Evolutionary conservation across 2,329 filamentous ascomycete species (phyloP).

Genomic region (Fusarium sambucinum): DNA sequence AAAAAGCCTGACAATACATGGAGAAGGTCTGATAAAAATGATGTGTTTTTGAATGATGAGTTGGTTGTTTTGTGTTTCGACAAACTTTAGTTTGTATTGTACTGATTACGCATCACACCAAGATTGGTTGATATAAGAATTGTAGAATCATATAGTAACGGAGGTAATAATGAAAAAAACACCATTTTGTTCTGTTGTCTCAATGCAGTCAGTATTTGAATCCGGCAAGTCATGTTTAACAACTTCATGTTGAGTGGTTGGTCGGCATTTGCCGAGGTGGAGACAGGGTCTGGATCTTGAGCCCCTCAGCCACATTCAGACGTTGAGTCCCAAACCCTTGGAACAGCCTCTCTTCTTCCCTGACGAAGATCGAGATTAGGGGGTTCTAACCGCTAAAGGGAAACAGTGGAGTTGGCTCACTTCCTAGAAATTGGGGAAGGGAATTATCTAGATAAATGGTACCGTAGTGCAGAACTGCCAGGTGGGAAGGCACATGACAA

Average conservation of each 20-base stretch:
- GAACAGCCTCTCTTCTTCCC: conserved; percentile 24
- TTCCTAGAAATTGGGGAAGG: conserved; percentile 17
- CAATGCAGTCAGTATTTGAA: conserved; percentile 4
- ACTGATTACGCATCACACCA: not conserved
- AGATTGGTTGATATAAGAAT: not conserved
- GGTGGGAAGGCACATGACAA: conserved; percentile 23
- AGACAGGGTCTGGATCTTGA: conserved; percentile 36
- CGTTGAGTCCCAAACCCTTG: conserved; percentile 38
- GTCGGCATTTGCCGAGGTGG: conserved; percentile 40
- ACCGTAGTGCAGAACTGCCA: not conserved
- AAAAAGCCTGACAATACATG: conserved; percentile 2
- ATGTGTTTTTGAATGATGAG: not conserved
- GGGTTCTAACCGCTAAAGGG: not conserved
- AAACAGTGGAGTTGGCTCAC: not conserved
- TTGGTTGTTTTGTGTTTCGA: not conserved
- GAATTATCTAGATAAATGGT: not conserved
- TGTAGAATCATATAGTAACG: not conserved
- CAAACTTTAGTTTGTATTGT: not conserved
- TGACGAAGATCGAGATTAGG: conserved; percentile 38
- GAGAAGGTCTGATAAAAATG: not conserved
- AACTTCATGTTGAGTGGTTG: conserved; percentile 12
- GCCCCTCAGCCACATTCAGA: conserved; percentile 36
- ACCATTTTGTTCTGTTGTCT: not conserved
- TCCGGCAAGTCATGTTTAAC: not conserved
- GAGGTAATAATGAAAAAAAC: not conserved